Percentiles rank a stretch among this genome's conserved stretches.
These are phyloP conservation scores for Silybum marianum DNA, from an alignment of 129 eudicot species.

Conservation along the genomic window DNA sequence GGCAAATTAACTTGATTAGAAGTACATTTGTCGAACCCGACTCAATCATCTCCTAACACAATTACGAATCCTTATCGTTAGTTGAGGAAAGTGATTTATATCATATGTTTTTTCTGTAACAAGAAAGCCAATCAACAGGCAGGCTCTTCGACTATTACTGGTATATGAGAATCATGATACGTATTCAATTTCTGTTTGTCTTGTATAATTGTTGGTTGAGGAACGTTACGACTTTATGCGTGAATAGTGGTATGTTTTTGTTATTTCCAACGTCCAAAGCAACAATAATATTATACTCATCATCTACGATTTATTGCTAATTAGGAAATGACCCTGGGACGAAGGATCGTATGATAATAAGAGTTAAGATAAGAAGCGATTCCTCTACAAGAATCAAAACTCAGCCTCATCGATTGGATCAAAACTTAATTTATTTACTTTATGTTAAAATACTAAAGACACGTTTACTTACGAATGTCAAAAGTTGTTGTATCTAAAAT, in stretches of 20 bases:
- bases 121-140: background rate
- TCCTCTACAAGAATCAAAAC: background rate
- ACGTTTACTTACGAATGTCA: background rate
- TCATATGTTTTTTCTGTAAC: too few relatives aligned
- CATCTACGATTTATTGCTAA: background rate
- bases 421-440: background rate
- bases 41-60: background rate
- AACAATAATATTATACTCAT: background rate
- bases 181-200: background rate
- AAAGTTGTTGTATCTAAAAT: background rate
- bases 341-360: too few relatives aligned
- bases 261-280: too few relatives aligned
- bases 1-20: background rate
- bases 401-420: background rate
- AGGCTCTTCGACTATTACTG: background rate
- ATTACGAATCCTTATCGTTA: background rate
- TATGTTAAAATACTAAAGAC: background rate
- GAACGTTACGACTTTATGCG: background rate
- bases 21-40: background rate
- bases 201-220: background rate
- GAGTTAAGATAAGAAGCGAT: background rate
- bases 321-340: too few relatives aligned
- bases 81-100: background rate
- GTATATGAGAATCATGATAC: background rate
- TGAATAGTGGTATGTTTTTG: background rate